Evolutionary conservation across 345 rosid genomes (phyloP), one percentile per base, ranked within the genome.

Genomic region (Citrus inodora): DNA sequence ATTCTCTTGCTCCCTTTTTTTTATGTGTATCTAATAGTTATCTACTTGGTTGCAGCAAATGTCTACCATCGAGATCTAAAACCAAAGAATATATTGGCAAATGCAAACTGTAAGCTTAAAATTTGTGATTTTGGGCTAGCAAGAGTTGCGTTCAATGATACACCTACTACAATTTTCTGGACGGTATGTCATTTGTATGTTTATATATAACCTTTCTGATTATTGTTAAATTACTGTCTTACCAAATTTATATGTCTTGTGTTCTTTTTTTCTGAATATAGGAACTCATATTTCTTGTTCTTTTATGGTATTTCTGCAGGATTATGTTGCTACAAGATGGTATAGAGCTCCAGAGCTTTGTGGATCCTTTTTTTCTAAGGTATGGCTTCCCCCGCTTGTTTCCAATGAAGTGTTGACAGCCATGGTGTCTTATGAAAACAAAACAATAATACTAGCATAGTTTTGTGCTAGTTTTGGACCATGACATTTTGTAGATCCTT

Each of bases 281-380:
- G 70, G n/a, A 63, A 51, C 66, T 81, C 38, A 70, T 70, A 32
- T 30, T 77, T 79, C 63, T 75, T 46, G 64, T 42, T 17, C 33
- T 78, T 76, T 81, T 51, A 56, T 80, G 62, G 71, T 55, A 22
- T 59, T 35, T 73, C 80, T 83, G 58, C 85, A 93, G 98, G 98
- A 95, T 70, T 95, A 95, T 86, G 99, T 95, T 79, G 99, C 99
- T 79, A 95, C 98, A 59, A 86, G 98, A 87, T 93, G 98, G 98
- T 95, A 95, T 79, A 90, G 98, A 87, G 98, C 99, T 79, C 99
- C 98, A 28, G 99, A 95, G 89, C 92, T 95, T 13, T 95, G 99
- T 84, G 99, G 99, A 76, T 95, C 99, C 14, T 95, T 95, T 86
- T 95, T 89, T 86, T 95, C 99, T 2, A 95, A 93, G 95, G 99